A percentile compares a stretch with the other conserved stretches of the same genome.
These are phyloP conservation scores for Trichoderma gracile DNA, from an alignment of 2,329 filamentous ascomycete species.

Conservation along the genomic window DNA sequence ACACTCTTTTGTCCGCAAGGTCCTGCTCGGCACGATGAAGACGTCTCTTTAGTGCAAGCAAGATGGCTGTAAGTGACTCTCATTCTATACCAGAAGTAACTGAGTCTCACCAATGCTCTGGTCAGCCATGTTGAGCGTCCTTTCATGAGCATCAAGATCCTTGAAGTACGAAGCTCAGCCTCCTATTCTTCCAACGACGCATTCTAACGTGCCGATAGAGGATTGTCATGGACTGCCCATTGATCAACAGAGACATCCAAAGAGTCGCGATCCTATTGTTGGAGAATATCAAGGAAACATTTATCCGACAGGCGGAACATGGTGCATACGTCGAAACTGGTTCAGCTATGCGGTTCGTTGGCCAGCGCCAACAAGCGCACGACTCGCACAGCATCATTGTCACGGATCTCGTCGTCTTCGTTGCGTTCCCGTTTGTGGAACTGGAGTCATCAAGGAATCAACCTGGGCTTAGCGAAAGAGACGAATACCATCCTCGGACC, in stretches of 20 bases:
- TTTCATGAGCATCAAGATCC: neutral
- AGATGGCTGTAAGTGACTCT: constrained; percentile 2
- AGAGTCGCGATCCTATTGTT: neutral
- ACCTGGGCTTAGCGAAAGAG: neutral
- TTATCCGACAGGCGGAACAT: neutral
- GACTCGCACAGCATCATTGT: neutral
- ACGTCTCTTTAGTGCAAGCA: neutral
- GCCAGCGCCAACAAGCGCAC: neutral
- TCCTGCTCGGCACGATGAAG: neutral
- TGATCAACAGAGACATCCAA: neutral
- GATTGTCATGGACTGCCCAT: constrained; percentile 2
- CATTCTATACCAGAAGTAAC: neutral
- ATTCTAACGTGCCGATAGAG: neutral
- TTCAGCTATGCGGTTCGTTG: neutral
- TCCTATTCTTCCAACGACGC: neutral
- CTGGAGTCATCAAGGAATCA: neutral
- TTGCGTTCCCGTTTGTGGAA: neutral
- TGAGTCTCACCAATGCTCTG: neutral
- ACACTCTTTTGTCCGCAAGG: constrained; percentile 1
- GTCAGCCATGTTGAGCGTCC: neutral
- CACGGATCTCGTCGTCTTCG: neutral
- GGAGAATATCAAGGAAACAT: neutral
- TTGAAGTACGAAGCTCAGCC: neutral
- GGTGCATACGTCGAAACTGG: neutral
- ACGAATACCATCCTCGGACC: constrained; percentile 3